Evolutionary conservation across 106 monocot genomes (phyloP), one percentile per base, ranked within the genome.

Genomic region (Dendrobium nobile): DNA sequence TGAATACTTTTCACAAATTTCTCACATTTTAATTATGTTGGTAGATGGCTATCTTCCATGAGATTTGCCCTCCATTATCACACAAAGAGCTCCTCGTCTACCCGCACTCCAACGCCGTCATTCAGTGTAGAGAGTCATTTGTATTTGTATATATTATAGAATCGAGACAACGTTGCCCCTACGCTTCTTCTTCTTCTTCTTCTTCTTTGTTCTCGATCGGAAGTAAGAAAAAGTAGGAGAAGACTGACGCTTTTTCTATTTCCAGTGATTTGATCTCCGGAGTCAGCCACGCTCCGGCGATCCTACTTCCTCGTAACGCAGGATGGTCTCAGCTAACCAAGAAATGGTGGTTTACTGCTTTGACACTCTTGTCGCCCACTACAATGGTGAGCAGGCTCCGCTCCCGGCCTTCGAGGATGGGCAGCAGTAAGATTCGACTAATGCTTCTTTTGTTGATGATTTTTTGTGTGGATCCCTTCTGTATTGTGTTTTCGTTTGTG

Each of bases 261-360:
- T 27, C 26, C 45, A 11, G 48, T 13, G 76, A 27, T 76, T 76
- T 9, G 76, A 45, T 24, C 24, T 8, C 37, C 76, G 76, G 47
- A 76, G 76, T 76, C n/a, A 27, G 76, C 26, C 19, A 22, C 47
- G 9, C 74, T 74, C 41, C 76, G 76, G 76, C 47, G 76, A 76
- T 76, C 76, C 26, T 48, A 20, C 76, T 26, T 27, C 47, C 19
- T 76, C 47, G 47, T 15, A 47, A 16, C 47, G 76, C 45, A 76
- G 47, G 82, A 97, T 97, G 97, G 94, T 97, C 77, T 86, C 89
- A 20, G 97, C 97, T 19, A 97, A 92, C 75, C 77, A 80, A 70
- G 97, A 98, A 80, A 98, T 98, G 97, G 97, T 79, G 77, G 91
- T 91, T 33, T 98, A 92, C 85, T 98, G 97, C 88, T 98, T 98